Evolutionary conservation across 768 basidiomycete species (phyloP), one percentile per base, ranked within the genome.

Genomic region (Tricholomella constricta): DNA sequence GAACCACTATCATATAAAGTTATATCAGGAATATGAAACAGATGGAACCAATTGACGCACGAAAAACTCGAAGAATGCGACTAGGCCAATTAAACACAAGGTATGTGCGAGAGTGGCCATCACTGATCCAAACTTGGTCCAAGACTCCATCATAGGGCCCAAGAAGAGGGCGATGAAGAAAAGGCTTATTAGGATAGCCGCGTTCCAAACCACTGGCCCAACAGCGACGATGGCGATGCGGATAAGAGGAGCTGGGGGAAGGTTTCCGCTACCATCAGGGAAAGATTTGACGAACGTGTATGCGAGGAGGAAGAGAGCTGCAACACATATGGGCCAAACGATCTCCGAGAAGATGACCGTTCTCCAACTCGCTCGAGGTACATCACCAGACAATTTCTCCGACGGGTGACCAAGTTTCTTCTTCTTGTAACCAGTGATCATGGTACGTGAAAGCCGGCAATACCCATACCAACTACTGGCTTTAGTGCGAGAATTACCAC

Each of bases 401-500:
- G 95, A 97, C 6, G 97, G 97, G 63, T 96, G 90, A 3, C 97
- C 97, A 17, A 99, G 83, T 64, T 94, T 89, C 80, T 98, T 99
- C 80, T 97, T 92, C 84, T 98, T 98, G 80, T 94, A 98, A 36
- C 97, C 97, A 15, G 97, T 98, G 61, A 98, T 97, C 84, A 91
- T 90, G 8, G 97, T 99, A 57, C 97, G 77, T 32, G 94, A 96
- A 53, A 98, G 82, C 62, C 97, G 92, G 69, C 97, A 99, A 72
- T 98, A 99, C 2, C 97, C 97, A 69, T 98, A 96, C 97, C 97
- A 99, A 59, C 92, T 95, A 74, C 96, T 98, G 45, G 91, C 89
- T 67, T 98, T 96, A 14, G 92, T 89, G 63, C 94, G 79, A 42
- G 97, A 97, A 72, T 98, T 99, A 51, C 97, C 97, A 52, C 97